Percentiles rank a stretch among this genome's conserved stretches.
Evolutionary conservation across 169 alveolate species (phyloP).

Genomic region (Theileria annulata): DNA sequence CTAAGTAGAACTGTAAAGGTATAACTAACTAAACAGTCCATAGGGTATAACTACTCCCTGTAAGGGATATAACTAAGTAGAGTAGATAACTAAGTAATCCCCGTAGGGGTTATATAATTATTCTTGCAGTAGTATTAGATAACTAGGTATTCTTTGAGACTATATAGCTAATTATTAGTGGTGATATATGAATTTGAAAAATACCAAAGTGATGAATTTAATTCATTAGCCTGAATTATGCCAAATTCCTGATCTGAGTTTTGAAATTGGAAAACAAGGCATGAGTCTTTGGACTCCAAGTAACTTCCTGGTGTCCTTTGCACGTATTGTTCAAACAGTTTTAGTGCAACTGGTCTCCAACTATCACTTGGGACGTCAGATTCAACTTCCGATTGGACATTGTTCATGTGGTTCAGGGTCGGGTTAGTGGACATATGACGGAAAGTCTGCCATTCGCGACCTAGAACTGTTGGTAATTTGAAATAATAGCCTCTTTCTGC

Average conservation of each 20-base stretch:
- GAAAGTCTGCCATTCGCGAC: conserved; percentile 53
- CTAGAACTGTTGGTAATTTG: conserved; percentile 48
- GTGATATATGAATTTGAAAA: neutral
- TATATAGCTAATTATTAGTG: too few relatives aligned
- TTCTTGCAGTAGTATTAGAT: too few relatives aligned
- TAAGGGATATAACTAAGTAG: too few relatives aligned
- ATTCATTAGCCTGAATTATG: conserved; percentile 83
- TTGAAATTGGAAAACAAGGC: conserved; percentile 82
- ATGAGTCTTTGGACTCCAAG: conserved; percentile 81
- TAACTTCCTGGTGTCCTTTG: conserved; percentile 85
- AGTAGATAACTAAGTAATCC: too few relatives aligned
- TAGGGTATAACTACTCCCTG: too few relatives aligned
- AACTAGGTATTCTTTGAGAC: neutral
- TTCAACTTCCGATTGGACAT: neutral
- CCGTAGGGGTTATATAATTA: too few relatives aligned
- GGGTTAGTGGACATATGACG: conserved; percentile 8
- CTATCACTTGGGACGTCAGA: conserved; percentile 12
- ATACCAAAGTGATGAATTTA: conserved; percentile 58
- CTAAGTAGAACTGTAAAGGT: neutral
- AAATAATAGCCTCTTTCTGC: conserved; percentile 48
- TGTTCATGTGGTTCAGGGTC: neutral
- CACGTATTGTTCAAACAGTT: conserved; percentile 67
- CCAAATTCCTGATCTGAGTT: conserved; percentile 86
- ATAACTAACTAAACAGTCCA: neutral
- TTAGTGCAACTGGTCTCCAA: conserved; percentile 55